Percentiles rank a stretch among this genome's conserved stretches.
phyloP scores from a whole-genome alignment of 345 rosid species.

The Citrus medica region DNA sequence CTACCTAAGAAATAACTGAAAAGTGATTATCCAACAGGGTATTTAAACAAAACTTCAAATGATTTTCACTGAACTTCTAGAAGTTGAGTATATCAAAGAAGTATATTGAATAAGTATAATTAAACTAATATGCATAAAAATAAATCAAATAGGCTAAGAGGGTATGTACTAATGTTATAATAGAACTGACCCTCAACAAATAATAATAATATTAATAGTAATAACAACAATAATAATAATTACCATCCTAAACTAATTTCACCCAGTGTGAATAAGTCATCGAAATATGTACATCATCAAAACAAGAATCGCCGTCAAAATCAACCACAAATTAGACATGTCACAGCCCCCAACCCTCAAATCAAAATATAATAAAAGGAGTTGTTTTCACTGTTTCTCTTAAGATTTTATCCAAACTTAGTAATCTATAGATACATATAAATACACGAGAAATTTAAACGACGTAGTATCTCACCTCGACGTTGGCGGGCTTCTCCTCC shows the following conservation, averaged over 20 bases:
- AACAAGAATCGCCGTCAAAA: not conserved
- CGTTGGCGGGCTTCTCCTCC: slow-evolving; percentile 11
- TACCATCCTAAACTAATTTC: not conserved
- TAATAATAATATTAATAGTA: too few relatives aligned
- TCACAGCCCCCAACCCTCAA: not conserved
- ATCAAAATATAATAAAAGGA: not conserved
- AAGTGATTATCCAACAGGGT: not conserved
- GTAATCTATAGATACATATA: not conserved
- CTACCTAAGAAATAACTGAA: not conserved
- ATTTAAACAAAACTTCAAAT: not conserved
- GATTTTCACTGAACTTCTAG: not conserved
- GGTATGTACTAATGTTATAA: not conserved
- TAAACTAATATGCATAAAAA: too few relatives aligned
- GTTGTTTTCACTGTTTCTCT: not conserved
- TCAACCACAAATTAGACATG: not conserved
- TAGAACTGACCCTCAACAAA: not conserved
- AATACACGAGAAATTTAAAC: not conserved
- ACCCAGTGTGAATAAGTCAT: not conserved
- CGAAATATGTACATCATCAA: not conserved
- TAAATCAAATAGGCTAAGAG: not conserved
- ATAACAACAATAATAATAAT: not conserved
- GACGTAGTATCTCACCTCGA: slow-evolving; percentile 27
- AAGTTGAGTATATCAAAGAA: too few relatives aligned
- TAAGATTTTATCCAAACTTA: not conserved
- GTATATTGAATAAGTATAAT: not conserved